phyloP scores from a whole-genome alignment of 148 eudicot species.

The Dianthus caryophyllus region DNA sequence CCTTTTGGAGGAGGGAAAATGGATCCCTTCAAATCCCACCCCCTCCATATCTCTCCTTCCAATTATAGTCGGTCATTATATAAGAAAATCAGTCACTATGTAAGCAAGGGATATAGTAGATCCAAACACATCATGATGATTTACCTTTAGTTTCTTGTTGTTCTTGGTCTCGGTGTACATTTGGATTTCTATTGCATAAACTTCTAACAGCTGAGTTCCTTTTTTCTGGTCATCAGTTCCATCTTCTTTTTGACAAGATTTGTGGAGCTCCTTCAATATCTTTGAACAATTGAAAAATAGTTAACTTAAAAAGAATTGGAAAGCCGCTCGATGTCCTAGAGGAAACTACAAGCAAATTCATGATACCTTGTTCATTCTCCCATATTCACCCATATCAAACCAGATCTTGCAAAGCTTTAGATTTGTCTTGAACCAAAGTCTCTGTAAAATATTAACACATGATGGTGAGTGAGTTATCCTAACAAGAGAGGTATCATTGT shows the following conservation, averaged over 20 bases:
- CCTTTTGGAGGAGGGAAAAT: no score
- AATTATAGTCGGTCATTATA: no score
- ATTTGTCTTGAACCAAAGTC: conserved; percentile 98
- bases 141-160: conserved; percentile 96
- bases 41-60: no score
- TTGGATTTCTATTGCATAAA: conserved; percentile 97
- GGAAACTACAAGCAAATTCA: background rate
- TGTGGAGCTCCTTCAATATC: conserved; percentile 98
- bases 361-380: conserved; percentile 91
- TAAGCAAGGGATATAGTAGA: background rate
- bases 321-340: background rate
- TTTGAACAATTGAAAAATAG: conserved; percentile 25
- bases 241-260: conserved; percentile 92
- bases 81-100: background rate
- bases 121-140: background rate
- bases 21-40: no score
- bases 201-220: conserved; percentile 95
- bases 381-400: conserved; percentile 99
- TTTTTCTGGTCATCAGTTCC: conserved; percentile 98
- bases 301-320: background rate
- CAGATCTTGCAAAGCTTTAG: conserved; percentile 97
- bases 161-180: conserved; percentile 98
- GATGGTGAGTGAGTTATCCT: conserved; percentile 6
- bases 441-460: conserved; percentile 44
- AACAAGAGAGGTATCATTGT: background rate